A percentile compares a stretch with the other conserved stretches of the same genome.
These are phyloP conservation scores for Lentinula guzmanii DNA, from an alignment of 768 basidiomycete species.

Conservation along the genomic window DNA sequence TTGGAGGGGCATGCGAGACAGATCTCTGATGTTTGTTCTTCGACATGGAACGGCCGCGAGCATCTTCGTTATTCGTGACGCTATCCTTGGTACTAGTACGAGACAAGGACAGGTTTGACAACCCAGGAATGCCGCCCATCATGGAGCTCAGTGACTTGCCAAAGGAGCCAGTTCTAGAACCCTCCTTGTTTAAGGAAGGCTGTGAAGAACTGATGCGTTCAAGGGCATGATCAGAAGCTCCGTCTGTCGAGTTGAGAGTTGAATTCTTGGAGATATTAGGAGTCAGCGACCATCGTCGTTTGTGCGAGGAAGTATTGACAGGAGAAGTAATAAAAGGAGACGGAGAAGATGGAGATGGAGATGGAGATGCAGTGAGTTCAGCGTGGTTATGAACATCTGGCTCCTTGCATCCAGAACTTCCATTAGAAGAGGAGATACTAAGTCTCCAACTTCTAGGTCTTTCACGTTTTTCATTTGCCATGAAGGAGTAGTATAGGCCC, in stretches of 20 bases:
- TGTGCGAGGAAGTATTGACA: neutral
- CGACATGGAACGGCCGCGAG: conserved; percentile 48
- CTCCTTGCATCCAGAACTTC: neutral
- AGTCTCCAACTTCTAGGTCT: conserved; percentile 2
- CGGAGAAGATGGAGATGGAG: neutral
- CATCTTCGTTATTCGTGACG: conserved; percentile 31
- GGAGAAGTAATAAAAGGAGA: neutral
- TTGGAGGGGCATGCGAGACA: conserved; percentile 38
- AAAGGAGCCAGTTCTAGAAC: conserved; percentile 39
- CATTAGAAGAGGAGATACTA: neutral
- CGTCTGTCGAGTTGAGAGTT: neutral
- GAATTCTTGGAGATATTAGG: neutral
- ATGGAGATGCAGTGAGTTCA: neutral
- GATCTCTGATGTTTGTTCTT: conserved; percentile 41
- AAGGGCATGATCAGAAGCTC: conserved; percentile 28
- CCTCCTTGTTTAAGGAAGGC: conserved; percentile 20
- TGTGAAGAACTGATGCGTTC: conserved; percentile 36
- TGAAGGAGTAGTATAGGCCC: neutral
- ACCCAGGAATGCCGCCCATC: conserved; percentile 46
- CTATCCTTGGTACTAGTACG: conserved; percentile 40
- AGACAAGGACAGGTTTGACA: conserved; percentile 59
- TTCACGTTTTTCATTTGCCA: neutral
- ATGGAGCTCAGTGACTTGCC: conserved; percentile 61
- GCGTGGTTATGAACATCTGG: neutral
- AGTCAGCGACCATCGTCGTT: conserved; percentile 3